These are phyloP conservation scores for Trichothecium roseum DNA, from an alignment of 2,329 filamentous ascomycete genomes.

Conservation along the genomic window DNA sequence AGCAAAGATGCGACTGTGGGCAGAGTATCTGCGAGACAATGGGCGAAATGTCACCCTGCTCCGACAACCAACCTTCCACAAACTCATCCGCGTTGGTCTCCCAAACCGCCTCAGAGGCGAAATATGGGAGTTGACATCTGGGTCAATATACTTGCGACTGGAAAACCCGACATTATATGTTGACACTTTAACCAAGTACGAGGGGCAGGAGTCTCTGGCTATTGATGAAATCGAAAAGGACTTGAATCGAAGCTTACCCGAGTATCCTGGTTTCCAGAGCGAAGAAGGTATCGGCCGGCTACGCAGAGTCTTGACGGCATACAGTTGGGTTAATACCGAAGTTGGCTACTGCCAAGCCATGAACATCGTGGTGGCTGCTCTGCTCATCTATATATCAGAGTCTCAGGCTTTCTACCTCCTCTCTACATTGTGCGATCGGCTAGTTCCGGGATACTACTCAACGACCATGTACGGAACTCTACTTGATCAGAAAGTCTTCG, in stretches of 20 bases:
- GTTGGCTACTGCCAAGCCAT: slow-evolving; percentile 99
- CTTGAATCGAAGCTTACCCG: slow-evolving; percentile 86
- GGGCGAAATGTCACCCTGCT: slow-evolving; percentile 87
- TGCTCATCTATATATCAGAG: slow-evolving; percentile 98
- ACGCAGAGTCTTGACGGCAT: slow-evolving; percentile 84
- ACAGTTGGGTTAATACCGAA: slow-evolving; percentile 93
- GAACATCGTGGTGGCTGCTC: slow-evolving; percentile 98
- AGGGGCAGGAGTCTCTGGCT: slow-evolving; percentile 80
- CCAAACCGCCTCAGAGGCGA: slow-evolving; percentile 89
- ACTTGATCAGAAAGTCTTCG: slow-evolving; percentile 93
- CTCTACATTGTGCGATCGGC: slow-evolving; percentile 80
- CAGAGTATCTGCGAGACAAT: slow-evolving; percentile 91
- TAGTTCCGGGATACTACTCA: slow-evolving; percentile 94
- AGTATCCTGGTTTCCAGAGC: slow-evolving; percentile 95
- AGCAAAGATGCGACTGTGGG: slow-evolving; percentile 96
- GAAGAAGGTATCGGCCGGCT: slow-evolving; percentile 88
- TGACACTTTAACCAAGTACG: slow-evolving; percentile 75
- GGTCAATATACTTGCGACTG: slow-evolving; percentile 78
- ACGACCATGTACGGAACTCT: slow-evolving; percentile 98
- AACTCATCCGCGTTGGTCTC: slow-evolving; percentile 88
- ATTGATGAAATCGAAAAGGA: slow-evolving; percentile 99
- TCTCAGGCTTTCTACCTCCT: slow-evolving; percentile 90
- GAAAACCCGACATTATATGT: slow-evolving; percentile 75
- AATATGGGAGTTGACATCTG: slow-evolving; percentile 91
- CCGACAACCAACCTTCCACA: slow-evolving; percentile 94